These are phyloP conservation scores for Lyophyllum decastes DNA, from an alignment of 768 basidiomycete genomes.

Conservation along the genomic window DNA sequence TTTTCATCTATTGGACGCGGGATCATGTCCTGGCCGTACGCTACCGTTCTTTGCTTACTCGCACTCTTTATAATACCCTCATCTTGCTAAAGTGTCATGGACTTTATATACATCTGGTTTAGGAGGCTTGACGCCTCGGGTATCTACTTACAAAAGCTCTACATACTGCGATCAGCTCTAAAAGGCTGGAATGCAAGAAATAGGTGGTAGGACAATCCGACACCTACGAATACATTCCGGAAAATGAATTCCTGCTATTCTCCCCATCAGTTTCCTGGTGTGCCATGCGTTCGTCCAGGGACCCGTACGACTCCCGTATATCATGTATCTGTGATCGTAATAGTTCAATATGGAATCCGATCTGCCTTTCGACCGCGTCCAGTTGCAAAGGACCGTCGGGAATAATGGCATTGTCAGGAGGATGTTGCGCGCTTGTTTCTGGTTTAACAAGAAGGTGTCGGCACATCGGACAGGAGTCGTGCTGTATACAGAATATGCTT, in stretches of 20 bases:
- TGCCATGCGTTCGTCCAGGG: neutral
- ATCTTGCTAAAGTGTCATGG: constrained; percentile 7
- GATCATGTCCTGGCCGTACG: neutral
- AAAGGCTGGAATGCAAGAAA: neutral
- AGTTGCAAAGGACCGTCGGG: neutral
- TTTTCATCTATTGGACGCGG: neutral
- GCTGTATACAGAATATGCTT: constrained; percentile 32
- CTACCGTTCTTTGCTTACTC: neutral
- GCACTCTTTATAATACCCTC: constrained; percentile 6
- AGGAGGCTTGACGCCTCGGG: constrained; percentile 9
- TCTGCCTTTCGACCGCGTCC: constrained; percentile 11
- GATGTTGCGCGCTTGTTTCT: neutral
- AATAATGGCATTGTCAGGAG: constrained; percentile 12
- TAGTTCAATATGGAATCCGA: constrained; percentile 6
- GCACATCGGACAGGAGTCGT: constrained; percentile 69
- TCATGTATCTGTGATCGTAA: constrained; percentile 7
- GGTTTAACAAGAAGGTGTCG: constrained; percentile 45
- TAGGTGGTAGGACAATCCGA: neutral
- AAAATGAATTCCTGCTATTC: constrained; percentile 34
- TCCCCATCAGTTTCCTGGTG: constrained; percentile 6
- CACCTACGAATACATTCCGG: constrained; percentile 61
- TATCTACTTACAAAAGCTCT: neutral
- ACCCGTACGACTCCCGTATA: neutral
- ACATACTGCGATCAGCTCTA: neutral
- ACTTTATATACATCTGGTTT: constrained; percentile 5